Evolutionary conservation across 495 filamentous ascomycete species (phyloP), one percentile per base, ranked within the genome.

Genomic region (Xylaria scruposa): DNA sequence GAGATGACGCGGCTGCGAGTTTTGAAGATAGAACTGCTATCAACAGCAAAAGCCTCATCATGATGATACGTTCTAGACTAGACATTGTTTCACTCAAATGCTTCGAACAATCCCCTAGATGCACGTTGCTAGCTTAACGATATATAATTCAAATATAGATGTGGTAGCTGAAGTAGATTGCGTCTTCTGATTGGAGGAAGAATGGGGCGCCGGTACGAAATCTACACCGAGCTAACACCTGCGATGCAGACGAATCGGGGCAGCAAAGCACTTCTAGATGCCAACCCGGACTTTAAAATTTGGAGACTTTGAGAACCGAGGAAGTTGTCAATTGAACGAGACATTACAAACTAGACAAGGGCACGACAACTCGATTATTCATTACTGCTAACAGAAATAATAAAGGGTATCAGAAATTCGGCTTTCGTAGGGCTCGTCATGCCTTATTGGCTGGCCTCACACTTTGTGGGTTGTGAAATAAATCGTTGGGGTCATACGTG

Each of bases 381-480:
- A 13, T n/a, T 33, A 38, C 33, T 60, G 17, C 33, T 36, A 60
- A 21, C 38, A 21, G n/a, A 38, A 38, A 60, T 60, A 0, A 13
- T 21, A n/a, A 60, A 38, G 58, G 29, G 58, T 38, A 38, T 60
- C 19, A 60, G 38, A 3, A 21, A 10, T 38, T 38, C 31, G 3
- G 33, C 59, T 64, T 71, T n/a, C 19, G 49, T 42, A 63, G 62
- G 10, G 33, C 7, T 38, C 53, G 19, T n/a, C 1, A 15, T 19
- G 5, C 38, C 42, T 49, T 73, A 31, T 70, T 71, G 8, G 69
- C 80, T 3, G 83, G 78, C 49, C 74, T 73, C 15, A 91, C 84
- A 72, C 87, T 86, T 81, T 91, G 90, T 6, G 91, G 90, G 76
- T 92, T 91, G 79, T 87, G 88, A 72, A 92, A 90, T 42, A 90